Base-by-base conservation (phyloP, 2,329 filamentous ascomycete species). In the Cladosporium sp. region DNA sequence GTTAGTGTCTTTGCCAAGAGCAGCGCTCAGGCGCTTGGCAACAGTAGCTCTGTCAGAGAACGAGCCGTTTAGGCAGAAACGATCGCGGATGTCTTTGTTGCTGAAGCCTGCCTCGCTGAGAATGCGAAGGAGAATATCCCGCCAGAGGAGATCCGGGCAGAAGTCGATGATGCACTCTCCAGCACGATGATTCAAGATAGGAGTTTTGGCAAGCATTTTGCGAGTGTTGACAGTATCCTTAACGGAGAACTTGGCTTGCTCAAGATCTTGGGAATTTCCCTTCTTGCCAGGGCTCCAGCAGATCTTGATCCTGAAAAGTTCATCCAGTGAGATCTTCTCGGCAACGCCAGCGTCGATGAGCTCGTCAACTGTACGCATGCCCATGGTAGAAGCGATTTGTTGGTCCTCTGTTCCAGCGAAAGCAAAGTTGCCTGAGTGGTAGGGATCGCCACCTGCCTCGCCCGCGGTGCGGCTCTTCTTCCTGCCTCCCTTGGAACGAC, bases 91-190 rank as follows among this genome's bases (percentile, higher is more conserved):
- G 20, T 68, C 64, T 56, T 67, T 71, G 62, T 71, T 71, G 48
- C 67, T 66, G 34, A 62, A 63, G 10, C 65, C 63, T 22, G 62
- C 65, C 54, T 72, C 70, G 45, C 64, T 64, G 28, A 64, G 60
- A 24, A 72, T 68, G 42, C 69, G 70, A 13, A 72, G 63, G n/a
- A 72, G 64, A 39, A 64, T 66, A 42, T 67, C 66, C n/a, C 66
- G 64, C 65, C 66, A 70, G 45, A 72, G 65, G 32, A 70, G 58
- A 45, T 72, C 68, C 4, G 70, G 70, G 57, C 70, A 71, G 61
- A 72, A 71, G 63, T 72, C 70, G 60, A 72, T 65, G 36, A 72
- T 65, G 58, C 69, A 68, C 53, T 71, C 66, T 13, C 68, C 70
- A 17, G 70, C 70, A 20, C 62, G 60, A 19, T 58, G 51, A 20